These are phyloP conservation scores for Phaeosphaeriaceae sp. DNA, from an alignment of 2,329 filamentous ascomycete species.

Conservation along the genomic window DNA sequence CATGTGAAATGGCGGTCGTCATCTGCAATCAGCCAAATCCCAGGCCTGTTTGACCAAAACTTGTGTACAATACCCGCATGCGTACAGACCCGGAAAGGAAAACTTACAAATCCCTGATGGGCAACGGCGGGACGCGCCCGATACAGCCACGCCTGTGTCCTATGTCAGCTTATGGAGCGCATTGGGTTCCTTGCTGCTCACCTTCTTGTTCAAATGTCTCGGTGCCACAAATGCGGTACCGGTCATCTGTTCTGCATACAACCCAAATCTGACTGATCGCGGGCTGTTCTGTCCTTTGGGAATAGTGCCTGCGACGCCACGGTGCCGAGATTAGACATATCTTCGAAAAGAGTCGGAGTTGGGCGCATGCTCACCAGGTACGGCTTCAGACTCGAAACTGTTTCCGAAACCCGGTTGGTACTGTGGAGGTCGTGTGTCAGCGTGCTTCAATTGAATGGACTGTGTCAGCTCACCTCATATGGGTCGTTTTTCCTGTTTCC, in stretches of 20 bases:
- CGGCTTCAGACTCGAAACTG: conserved; percentile 55
- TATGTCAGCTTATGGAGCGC: conserved; percentile 9
- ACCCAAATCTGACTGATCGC: conserved; percentile 42
- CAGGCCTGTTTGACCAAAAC: background rate
- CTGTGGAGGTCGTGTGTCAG: conserved; percentile 29
- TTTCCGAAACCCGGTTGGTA: conserved; percentile 67
- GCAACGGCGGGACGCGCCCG: conserved; percentile 47
- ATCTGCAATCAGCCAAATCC: background rate
- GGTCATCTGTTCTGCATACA: conserved; percentile 49
- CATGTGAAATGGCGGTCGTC: background rate
- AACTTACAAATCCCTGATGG: conserved; percentile 48
- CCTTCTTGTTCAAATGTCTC: conserved; percentile 45
- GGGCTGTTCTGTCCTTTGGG: conserved; percentile 56
- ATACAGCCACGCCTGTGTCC: conserved; percentile 37
- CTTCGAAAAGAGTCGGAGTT: background rate
- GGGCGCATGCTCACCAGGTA: conserved; percentile 43
- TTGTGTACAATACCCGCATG: conserved; percentile 6
- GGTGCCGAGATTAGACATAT: conserved; percentile 20
- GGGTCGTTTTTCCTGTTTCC: conserved; percentile 61
- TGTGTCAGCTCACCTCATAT: conserved; percentile 52
- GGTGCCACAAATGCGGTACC: conserved; percentile 45
- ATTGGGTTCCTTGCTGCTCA: background rate
- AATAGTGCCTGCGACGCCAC: conserved; percentile 43
- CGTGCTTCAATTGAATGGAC: background rate
- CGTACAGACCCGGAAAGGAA: conserved; percentile 1